phyloP scores from a whole-genome alignment of 2,329 filamentous ascomycete species.

The Trematosphaeria pertusa region DNA sequence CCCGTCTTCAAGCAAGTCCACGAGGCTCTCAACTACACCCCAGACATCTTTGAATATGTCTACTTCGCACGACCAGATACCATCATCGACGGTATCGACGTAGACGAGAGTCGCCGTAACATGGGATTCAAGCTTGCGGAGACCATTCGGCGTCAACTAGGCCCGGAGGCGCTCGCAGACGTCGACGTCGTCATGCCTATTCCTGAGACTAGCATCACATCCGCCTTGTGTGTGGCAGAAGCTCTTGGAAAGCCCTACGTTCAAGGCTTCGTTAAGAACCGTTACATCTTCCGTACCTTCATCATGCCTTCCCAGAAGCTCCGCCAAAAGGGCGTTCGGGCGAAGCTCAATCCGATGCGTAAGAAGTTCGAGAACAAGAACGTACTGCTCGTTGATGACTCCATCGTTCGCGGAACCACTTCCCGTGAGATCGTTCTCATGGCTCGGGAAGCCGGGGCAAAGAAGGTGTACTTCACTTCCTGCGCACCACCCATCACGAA shows the following conservation, averaged over 20 bases:
- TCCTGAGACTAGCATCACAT: slow-evolving; percentile 82
- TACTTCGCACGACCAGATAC: slow-evolving; percentile 87
- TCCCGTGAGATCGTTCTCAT: slow-evolving; percentile 80
- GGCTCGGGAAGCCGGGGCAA: slow-evolving; percentile 83
- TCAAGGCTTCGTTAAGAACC: slow-evolving; percentile 87
- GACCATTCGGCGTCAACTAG: slow-evolving; percentile 71
- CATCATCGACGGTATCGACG: slow-evolving; percentile 85
- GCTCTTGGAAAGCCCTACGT: slow-evolving; percentile 77
- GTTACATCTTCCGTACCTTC: slow-evolving; percentile 87
- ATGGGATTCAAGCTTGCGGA: slow-evolving; percentile 86
- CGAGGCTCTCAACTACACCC: slow-evolving; percentile 72
- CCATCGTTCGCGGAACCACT: slow-evolving; percentile 86
- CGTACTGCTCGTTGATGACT: slow-evolving; percentile 87
- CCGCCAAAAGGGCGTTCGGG: slow-evolving; percentile 83
- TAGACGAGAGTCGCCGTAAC: slow-evolving; percentile 81
- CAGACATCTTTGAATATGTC: slow-evolving; percentile 87
- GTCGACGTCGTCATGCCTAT: slow-evolving; percentile 88
- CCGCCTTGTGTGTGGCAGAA: slow-evolving; percentile 78
- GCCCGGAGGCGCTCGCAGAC: slow-evolving; percentile 71
- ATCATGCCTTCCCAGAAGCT: slow-evolving; percentile 84
- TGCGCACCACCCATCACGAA: slow-evolving; percentile 84
- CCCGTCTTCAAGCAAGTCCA: slow-evolving; percentile 80
- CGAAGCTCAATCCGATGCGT: slow-evolving; percentile 87
- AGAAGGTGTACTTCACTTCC: slow-evolving; percentile 81
- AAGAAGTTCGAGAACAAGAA: slow-evolving; percentile 83